Conservation (phyloP, 2,329 filamentous ascomycete species). For the Berkeleyomyces rouxiae region DNA sequence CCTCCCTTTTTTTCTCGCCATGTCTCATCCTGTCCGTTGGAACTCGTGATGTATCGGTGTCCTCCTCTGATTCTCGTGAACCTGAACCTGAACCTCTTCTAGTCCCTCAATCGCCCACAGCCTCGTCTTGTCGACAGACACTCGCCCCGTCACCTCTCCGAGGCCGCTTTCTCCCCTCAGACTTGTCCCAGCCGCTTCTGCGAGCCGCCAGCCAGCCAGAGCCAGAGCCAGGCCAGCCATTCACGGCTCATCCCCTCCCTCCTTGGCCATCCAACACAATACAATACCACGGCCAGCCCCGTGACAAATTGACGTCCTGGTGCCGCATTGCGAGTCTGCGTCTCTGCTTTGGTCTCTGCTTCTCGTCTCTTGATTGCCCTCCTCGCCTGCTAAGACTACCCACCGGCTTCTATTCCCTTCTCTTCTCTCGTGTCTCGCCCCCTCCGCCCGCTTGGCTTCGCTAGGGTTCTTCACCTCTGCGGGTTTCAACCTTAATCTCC, state of each 20-base stretch:
- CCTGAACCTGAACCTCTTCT: too few species aligned
- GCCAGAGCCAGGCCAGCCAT: slow-evolving; percentile 5
- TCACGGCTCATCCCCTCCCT: slow-evolving; percentile 9
- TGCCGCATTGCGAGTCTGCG: background rate
- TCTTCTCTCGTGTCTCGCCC: background rate
- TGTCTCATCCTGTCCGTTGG: background rate
- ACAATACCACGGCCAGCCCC: background rate
- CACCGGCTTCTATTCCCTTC: slow-evolving; percentile 4
- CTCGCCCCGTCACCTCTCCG: background rate
- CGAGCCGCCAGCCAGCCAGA: background rate
- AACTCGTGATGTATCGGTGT: too few species aligned
- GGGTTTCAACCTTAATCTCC: background rate
- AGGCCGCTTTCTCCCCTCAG: background rate
- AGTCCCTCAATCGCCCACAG: background rate
- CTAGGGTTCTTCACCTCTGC: background rate
- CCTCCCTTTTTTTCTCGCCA: background rate
- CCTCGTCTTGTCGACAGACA: background rate
- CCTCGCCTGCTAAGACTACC: background rate
- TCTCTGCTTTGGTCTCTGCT: background rate
- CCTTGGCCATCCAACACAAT: background rate
- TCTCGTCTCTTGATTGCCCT: background rate
- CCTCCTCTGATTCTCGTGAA: too few species aligned
- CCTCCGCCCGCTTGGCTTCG: too few species aligned
- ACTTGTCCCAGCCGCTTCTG: background rate
- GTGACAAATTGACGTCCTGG: background rate